Conservation (phyloP, 1,284 basidiomycete genomes). For the Trichosporon asahii region DNA sequence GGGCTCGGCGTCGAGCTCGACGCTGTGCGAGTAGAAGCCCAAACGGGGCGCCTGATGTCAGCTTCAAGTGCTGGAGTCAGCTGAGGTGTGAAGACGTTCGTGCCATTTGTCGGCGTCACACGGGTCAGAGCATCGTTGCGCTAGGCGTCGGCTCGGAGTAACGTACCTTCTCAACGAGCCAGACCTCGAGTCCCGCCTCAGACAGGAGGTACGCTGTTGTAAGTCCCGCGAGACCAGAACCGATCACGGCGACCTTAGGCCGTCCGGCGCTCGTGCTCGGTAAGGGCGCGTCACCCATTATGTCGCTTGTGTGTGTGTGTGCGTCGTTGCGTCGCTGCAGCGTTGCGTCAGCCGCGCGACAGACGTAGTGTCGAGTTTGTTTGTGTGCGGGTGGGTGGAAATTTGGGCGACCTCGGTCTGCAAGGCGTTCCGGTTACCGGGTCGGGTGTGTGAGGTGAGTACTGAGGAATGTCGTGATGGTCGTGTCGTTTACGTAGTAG, state of each 20-base stretch:
- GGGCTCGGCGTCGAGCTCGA: slow-evolving; percentile 21
- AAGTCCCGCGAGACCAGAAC: slow-evolving; percentile 67
- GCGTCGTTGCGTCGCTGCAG: neutral
- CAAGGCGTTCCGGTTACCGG: neutral
- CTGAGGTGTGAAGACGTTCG: no score
- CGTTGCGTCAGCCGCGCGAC: no score
- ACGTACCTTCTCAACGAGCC: slow-evolving; percentile 67
- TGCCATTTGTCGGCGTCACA: no score
- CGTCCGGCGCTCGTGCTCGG: neutral
- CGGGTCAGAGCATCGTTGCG: no score
- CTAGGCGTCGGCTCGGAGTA: no score
- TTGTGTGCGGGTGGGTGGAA: neutral
- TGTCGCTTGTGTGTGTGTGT: neutral
- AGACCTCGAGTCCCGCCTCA: slow-evolving; percentile 59
- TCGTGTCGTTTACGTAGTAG: no score
- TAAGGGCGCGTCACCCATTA: neutral
- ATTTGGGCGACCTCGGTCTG: neutral
- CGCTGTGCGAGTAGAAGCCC: slow-evolving; percentile 43
- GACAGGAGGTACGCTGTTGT: slow-evolving; percentile 63
- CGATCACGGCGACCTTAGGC: slow-evolving; percentile 60
- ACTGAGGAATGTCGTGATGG: no score
- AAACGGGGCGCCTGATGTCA: slow-evolving; percentile 22
- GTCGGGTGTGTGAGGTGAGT: no score
- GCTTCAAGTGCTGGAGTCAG: no score
- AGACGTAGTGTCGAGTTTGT: neutral